Percentiles rank a stretch among this genome's conserved stretches.
phyloP scores from a whole-genome alignment of 305 asterid species.

The Fraxinus greggii region DNA sequence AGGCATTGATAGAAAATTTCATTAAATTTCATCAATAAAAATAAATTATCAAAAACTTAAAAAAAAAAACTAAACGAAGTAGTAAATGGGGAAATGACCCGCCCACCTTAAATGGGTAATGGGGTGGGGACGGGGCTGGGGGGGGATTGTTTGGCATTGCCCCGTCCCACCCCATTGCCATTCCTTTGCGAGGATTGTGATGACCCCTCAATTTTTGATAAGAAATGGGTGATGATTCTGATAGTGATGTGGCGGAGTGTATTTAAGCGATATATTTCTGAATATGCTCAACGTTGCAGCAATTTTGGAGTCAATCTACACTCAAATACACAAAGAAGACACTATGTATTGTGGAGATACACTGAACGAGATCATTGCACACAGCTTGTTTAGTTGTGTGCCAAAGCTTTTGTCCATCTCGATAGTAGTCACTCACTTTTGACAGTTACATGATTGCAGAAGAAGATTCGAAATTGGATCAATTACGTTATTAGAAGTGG shows the following conservation, averaged over 20 bases:
- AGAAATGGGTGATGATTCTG: background rate
- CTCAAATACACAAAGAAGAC: constrained; percentile 37
- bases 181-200: background rate
- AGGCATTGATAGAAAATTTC: no score
- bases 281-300: constrained; percentile 41
- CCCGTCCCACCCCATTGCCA: no score
- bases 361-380: constrained; percentile 34
- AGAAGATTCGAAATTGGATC: background rate
- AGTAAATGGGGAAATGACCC: no score
- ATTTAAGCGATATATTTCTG: constrained; percentile 27
- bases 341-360: constrained; percentile 23
- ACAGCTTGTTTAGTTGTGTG: constrained; percentile 42
- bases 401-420: constrained; percentile 52
- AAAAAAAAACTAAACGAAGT: no score
- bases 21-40: no score
- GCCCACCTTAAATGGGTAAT: no score
- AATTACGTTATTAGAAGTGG: no score
- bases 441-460: no score
- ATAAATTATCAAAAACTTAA: no score
- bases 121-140: no score
- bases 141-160: no score
- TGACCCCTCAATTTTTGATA: background rate
- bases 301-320: constrained; percentile 37
- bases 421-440: no score
- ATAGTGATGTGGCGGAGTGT: background rate